Conservation (phyloP, 495 filamentous ascomycete species). For the Cercophora sp. region DNA sequence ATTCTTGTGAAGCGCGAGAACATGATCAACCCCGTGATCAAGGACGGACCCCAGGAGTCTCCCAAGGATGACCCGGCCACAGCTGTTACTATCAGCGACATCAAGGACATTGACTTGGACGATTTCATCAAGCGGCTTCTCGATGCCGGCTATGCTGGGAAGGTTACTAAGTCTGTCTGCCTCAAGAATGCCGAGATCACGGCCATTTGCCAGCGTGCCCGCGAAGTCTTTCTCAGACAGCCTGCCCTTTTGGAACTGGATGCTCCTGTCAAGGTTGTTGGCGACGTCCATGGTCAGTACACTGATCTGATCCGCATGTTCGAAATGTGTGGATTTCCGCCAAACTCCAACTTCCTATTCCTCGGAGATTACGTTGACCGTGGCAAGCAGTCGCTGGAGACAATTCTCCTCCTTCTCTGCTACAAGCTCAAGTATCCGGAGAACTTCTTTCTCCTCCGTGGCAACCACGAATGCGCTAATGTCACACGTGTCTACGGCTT, state of each 20-base stretch:
- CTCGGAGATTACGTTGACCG: slow-evolving; percentile 97
- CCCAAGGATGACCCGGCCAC: slow-evolving; percentile 36
- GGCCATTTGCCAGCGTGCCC: slow-evolving; percentile 80
- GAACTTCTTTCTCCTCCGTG: slow-evolving; percentile 96
- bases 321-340: slow-evolving; percentile 98
- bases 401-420: slow-evolving; percentile 90
- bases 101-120: slow-evolving; percentile 90
- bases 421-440: slow-evolving; percentile 99
- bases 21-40: slow-evolving; percentile 49
- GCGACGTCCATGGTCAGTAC: slow-evolving; percentile 97
- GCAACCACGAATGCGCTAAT: slow-evolving; percentile 98
- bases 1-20: slow-evolving; percentile 79
- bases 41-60: slow-evolving; percentile 29
- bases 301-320: slow-evolving; percentile 97
- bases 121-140: slow-evolving; percentile 94
- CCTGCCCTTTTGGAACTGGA: slow-evolving; percentile 88
- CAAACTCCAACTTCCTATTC: slow-evolving; percentile 90
- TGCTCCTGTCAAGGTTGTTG: slow-evolving; percentile 98
- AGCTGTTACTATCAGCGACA: slow-evolving; percentile 62
- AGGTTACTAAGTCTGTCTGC: slow-evolving; percentile 95
- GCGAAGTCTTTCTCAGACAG: slow-evolving; percentile 87
- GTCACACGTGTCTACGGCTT: slow-evolving; percentile 98
- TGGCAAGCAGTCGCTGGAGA: slow-evolving; percentile 96
- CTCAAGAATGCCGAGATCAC: slow-evolving; percentile 96
- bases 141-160: slow-evolving; percentile 92